A percentile compares a stretch with the other conserved stretches of the same genome.
phyloP scores from a whole-genome alignment of 208 protist genomes.

The Blastocrithidia nonstop region DNA sequence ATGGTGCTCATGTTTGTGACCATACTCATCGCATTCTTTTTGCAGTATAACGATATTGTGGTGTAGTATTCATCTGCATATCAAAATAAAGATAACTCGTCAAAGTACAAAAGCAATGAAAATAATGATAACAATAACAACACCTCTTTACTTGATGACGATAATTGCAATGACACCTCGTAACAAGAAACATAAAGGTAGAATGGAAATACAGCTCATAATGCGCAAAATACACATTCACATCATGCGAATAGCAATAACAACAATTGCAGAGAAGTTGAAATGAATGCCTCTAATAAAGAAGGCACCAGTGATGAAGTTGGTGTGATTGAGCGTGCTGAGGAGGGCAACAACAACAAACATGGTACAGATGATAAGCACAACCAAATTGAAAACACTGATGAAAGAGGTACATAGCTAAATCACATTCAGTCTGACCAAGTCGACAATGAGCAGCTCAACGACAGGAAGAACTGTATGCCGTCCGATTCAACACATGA shows the following conservation, averaged over 20 bases:
- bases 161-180: too few relatives aligned
- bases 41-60: conserved; percentile 15
- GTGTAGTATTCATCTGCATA: conserved; percentile 10
- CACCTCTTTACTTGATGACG: too few relatives aligned
- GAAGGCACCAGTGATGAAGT: too few relatives aligned
- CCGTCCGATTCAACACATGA: too few relatives aligned
- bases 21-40: conserved; percentile 9
- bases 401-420: neutral
- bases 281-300: too few relatives aligned
- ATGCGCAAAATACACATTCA: neutral
- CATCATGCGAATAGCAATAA: neutral
- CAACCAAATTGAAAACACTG: neutral
- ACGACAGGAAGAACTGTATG: too few relatives aligned
- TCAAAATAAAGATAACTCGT: conserved; percentile 5
- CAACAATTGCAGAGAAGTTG: too few relatives aligned
- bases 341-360: too few relatives aligned
- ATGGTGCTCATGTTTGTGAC: conserved; percentile 19
- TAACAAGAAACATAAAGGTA: too few relatives aligned
- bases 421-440: neutral
- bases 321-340: too few relatives aligned
- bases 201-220: too few relatives aligned
- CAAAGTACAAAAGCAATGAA: conserved; percentile 1
- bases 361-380: too few relatives aligned
- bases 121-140: conserved; percentile 4
- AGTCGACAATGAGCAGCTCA: neutral